Evolutionary conservation across 192 early-diverging fungal genomes (phyloP), one percentile per base, ranked within the genome.

Genomic region (Geranomyces variabilis): DNA sequence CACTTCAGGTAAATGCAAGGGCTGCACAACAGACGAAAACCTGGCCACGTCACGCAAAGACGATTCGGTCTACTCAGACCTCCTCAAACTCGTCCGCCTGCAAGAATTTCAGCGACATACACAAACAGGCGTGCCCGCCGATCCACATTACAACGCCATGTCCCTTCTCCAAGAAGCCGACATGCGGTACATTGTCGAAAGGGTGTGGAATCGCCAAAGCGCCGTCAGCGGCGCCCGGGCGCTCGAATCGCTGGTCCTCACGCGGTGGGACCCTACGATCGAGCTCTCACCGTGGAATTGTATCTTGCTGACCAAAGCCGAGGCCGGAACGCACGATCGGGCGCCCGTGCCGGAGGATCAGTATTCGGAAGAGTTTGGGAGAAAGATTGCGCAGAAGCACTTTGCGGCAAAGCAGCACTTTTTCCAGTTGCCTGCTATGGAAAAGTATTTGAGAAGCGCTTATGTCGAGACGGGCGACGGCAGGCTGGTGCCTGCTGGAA

Each of bases 241-340:
- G 30, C 62, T 86, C 56, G 76, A 81, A 26, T 78, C 81, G 21
- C 70, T 87, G 15, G 75, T 82, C 8, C 62, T 87, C 46, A 79
- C 81, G 17, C 70, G 84, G 48, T 87, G 86, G 86, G 67, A 87
- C 31, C 76, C 71, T 0, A 30, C 30, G 8, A 45, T 74, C 31
- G 84, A 86, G 33, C 58, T 87, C 21, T 45, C 48, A 3, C 86
- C 86, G 36, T 86, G 84, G 82, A 87, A 87, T 33, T 84, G 82
- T 66, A 83, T 87, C 26, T 67, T 86, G 56, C 45, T 87, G 31
- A 87, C 86, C 2, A 81, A 81, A 43, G 58, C 68, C 7, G 86
- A 87, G 74, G 85, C 86, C 8, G 75, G 68, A 7, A 87, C 79
- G 43, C 86, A 87, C 57, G 86, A 87, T 28, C 43, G 56, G 36